These are phyloP conservation scores for Cladosporium austrohemisphaericum DNA, from an alignment of 2,329 filamentous ascomycete genomes.

Conservation along the genomic window DNA sequence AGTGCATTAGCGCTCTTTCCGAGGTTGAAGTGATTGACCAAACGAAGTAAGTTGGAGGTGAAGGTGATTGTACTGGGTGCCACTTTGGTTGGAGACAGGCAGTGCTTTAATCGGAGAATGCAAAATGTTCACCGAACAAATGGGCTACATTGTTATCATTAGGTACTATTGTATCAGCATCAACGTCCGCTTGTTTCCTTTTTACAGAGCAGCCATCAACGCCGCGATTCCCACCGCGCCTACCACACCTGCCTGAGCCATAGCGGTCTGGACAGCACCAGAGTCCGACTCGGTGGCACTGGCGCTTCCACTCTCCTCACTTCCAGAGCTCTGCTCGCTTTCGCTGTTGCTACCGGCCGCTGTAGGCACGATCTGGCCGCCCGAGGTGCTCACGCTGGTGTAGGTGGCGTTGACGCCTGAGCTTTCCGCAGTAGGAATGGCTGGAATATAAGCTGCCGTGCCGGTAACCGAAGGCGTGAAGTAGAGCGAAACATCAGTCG, in stretches of 20 bases:
- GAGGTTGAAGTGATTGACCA: not conserved
- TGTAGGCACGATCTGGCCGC: slow-evolving; percentile 21
- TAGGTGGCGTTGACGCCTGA: slow-evolving; percentile 17
- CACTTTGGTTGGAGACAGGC: too few species aligned
- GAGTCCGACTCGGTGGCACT: not conserved
- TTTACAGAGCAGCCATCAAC: slow-evolving; percentile 8
- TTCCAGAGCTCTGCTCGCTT: not conserved
- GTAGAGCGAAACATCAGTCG: slow-evolving; percentile 28
- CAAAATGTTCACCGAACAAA: too few species aligned
- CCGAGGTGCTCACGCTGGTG: slow-evolving; percentile 15
- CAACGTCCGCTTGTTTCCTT: not conserved
- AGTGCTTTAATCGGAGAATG: too few species aligned
- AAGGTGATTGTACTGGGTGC: not conserved
- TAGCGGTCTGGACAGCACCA: slow-evolving; percentile 7
- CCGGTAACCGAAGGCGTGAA: slow-evolving; percentile 29
- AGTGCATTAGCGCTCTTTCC: slow-evolving; percentile 13
- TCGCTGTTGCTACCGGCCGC: too few species aligned
- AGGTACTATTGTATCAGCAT: not conserved
- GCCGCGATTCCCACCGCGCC: slow-evolving; percentile 5
- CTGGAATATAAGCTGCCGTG: not conserved
- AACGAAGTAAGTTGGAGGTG: not conserved
- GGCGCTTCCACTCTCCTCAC: not conserved
- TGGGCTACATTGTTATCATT: too few species aligned
- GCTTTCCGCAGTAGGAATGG: slow-evolving; percentile 17
- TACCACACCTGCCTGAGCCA: not conserved